Evolutionary conservation across 108 stramenopile species (phyloP).

Genomic region (Chaetoceros muelleri): DNA sequence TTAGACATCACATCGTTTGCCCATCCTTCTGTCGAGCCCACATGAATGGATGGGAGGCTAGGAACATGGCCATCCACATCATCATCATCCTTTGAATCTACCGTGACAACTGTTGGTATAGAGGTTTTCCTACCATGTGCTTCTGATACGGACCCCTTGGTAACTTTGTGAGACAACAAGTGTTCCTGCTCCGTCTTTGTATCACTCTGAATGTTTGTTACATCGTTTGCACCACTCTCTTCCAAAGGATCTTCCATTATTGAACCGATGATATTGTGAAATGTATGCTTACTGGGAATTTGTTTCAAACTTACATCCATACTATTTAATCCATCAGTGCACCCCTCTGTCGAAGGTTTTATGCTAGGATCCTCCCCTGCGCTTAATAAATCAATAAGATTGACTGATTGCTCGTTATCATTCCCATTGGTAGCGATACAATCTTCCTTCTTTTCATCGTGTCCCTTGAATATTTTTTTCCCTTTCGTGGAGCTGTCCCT

Average conservation of each 20-base stretch:
- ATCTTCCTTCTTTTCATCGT: neutral
- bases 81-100: neutral
- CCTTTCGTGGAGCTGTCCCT: neutral
- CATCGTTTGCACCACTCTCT: neutral
- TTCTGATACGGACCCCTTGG: no score
- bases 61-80: neutral
- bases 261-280: neutral
- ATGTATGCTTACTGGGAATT: no score
- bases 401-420: neutral
- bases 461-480: neutral
- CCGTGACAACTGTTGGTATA: neutral
- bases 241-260: neutral
- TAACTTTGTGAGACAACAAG: no score
- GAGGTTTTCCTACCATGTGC: neutral
- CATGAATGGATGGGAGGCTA: no score
- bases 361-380: neutral
- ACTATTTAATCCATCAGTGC: neutral
- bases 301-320: no score
- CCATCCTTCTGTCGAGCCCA: neutral
- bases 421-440: neutral
- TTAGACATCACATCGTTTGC: neutral
- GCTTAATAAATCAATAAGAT: neutral
- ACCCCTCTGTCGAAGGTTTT: neutral
- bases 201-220: no score
- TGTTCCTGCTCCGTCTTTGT: no score